These are phyloP conservation scores for Medicago lupulina DNA, from an alignment of 306 rosid genomes.

Conservation along the genomic window DNA sequence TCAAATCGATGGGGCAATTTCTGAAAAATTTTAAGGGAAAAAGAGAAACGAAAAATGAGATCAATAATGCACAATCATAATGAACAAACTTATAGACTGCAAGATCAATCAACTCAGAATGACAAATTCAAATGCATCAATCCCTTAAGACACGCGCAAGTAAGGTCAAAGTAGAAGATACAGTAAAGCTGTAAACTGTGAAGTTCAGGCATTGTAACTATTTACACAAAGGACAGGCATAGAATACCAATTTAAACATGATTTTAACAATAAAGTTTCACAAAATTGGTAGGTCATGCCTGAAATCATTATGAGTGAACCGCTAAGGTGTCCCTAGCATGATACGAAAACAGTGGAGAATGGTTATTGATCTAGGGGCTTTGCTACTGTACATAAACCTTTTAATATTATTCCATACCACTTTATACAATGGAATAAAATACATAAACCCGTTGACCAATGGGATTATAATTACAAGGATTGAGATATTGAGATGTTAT, in stretches of 20 bases:
- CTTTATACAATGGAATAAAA: conserved; percentile 14
- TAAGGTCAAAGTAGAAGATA: conserved; percentile 31
- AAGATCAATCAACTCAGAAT: conserved; percentile 26
- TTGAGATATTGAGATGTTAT: conserved; percentile 21
- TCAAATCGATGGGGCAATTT: conserved; percentile 86
- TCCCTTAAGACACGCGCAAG: conserved; percentile 8
- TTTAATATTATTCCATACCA: conserved; percentile 11
- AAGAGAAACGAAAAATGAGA: conserved; percentile 18
- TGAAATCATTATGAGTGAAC: conserved; percentile 25
- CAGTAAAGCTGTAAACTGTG: not conserved
- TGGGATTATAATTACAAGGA: conserved; percentile 14
- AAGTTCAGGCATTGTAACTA: not conserved
- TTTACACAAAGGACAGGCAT: not conserved
- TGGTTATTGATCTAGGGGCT: conserved; percentile 11
- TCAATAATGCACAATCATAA: conserved; percentile 34
- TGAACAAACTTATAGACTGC: not conserved
- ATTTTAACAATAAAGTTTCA: conserved; percentile 12
- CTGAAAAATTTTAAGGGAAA: conserved; percentile 45
- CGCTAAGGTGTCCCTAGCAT: conserved; percentile 20
- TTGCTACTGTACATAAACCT: conserved; percentile 1
- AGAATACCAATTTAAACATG: conserved; percentile 17
- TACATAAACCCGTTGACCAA: conserved; percentile 20
- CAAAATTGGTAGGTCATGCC: conserved; percentile 17
- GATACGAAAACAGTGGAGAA: conserved; percentile 21
- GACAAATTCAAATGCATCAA: not conserved